phyloP scores from a whole-genome alignment of 306 rosid genomes.

The Bauhinia variegata region DNA sequence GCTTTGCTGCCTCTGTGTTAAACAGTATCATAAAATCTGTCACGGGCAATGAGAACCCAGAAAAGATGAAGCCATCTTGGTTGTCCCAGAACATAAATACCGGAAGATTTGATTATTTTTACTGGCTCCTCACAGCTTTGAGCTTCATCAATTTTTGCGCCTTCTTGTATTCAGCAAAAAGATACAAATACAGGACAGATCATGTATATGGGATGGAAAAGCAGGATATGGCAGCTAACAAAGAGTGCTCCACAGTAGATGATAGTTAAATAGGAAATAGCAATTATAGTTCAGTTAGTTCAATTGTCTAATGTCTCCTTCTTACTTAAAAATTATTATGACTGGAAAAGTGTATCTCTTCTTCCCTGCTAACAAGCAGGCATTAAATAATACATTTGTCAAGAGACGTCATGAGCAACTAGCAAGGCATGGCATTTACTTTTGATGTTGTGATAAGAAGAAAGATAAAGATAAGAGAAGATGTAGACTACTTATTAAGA shows the following conservation, averaged over 20 bases:
- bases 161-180: conserved; percentile 61
- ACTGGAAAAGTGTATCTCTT: background rate
- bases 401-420: background rate
- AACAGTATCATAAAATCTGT: conserved; percentile 65
- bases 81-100: conserved; percentile 73
- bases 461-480: too few relatives aligned
- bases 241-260: background rate
- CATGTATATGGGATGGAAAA: conserved; percentile 35
- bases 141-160: conserved; percentile 65
- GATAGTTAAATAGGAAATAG: conserved; percentile 5
- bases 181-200: conserved; percentile 66
- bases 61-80: conserved; percentile 58
- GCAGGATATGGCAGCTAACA: conserved; percentile 14
- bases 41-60: conserved; percentile 47
- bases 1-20: conserved; percentile 63
- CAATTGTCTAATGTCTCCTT: too few relatives aligned
- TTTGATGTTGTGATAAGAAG: too few relatives aligned
- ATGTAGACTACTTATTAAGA: too few relatives aligned
- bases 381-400: background rate
- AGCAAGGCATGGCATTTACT: background rate
- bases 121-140: conserved; percentile 74
- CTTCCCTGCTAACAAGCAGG: background rate
- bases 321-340: background rate
- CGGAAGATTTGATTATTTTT: conserved; percentile 74
- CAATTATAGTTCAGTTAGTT: background rate